Percentiles rank a stretch among this genome's conserved stretches.
These are phyloP conservation scores for Epichloe amarillans DNA, from an alignment of 2,329 filamentous ascomycete species.

Conservation along the genomic window DNA sequence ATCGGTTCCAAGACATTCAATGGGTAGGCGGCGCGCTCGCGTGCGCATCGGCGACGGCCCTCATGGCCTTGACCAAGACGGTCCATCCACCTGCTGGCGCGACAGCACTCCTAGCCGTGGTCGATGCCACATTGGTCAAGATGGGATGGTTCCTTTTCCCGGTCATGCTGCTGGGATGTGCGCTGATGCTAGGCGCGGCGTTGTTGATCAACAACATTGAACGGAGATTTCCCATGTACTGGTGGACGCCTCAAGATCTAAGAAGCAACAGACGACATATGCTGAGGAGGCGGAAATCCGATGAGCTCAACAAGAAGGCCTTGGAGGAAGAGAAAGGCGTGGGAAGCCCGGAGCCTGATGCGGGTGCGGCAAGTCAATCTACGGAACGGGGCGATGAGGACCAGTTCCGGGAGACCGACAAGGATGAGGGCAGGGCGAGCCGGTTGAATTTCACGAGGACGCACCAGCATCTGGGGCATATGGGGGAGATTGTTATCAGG, in stretches of 20 bases:
- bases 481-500: constrained; percentile 21
- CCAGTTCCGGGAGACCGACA: no score
- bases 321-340: constrained; percentile 6
- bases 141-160: constrained; percentile 60
- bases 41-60: constrained; percentile 46
- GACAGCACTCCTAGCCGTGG: constrained; percentile 55
- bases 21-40: constrained; percentile 54
- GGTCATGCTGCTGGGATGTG: constrained; percentile 45
- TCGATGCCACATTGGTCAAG: constrained; percentile 36
- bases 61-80: constrained; percentile 60
- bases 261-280: constrained; percentile 4
- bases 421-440: constrained; percentile 1
- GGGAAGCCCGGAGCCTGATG: background rate
- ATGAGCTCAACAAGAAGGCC: constrained; percentile 2
- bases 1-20: constrained; percentile 35
- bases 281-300: constrained; percentile 5
- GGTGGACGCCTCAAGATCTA: constrained; percentile 44
- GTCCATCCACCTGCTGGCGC: constrained; percentile 64
- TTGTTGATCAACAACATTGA: constrained; percentile 58
- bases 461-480: constrained; percentile 3
- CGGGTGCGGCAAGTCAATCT: constrained; percentile 8
- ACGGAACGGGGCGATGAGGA: background rate
- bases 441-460: constrained; percentile 7
- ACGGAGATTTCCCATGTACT: constrained; percentile 53
- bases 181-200: constrained; percentile 48